These are phyloP conservation scores for Thermomucor indicae-seudaticae DNA, from an alignment of 371 early-diverging fungal genomes.

Conservation along the genomic window DNA sequence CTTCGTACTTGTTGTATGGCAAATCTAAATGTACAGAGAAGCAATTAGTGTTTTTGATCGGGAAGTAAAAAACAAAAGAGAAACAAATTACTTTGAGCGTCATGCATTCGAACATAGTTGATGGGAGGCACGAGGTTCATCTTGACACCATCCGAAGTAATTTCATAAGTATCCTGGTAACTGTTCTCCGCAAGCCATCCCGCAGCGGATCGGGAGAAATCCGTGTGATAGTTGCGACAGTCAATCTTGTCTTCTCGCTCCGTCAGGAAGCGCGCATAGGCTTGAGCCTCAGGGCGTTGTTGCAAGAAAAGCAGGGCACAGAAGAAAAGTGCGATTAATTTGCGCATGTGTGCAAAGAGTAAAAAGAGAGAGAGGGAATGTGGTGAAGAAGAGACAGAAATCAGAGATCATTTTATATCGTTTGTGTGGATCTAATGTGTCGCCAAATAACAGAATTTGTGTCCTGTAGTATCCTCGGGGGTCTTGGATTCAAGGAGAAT, in stretches of 20 bases:
- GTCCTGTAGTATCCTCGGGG: too few relatives aligned
- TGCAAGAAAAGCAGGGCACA: too few relatives aligned
- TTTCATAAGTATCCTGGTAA: slow-evolving; percentile 14
- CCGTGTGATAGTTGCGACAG: slow-evolving; percentile 23
- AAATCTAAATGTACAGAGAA: slow-evolving; percentile 9
- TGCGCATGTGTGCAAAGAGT: too few relatives aligned
- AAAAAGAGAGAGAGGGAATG: too few relatives aligned
- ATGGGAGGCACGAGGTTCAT: slow-evolving; percentile 30
- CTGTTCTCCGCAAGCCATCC: slow-evolving; percentile 32
- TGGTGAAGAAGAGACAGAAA: too few relatives aligned
- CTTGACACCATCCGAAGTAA: slow-evolving; percentile 22
- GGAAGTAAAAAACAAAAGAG: neutral
- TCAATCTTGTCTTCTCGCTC: slow-evolving; percentile 7
- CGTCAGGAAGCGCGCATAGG: too few relatives aligned
- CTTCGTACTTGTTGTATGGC: slow-evolving; percentile 25
- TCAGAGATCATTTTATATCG: too few relatives aligned
- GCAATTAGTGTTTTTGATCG: neutral
- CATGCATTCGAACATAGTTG: slow-evolving; percentile 10
- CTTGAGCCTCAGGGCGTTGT: neutral
- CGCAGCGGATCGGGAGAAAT: slow-evolving; percentile 21
- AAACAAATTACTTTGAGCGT: neutral
- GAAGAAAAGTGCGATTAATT: too few relatives aligned
- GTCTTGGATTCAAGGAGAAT: too few relatives aligned
- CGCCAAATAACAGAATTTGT: too few relatives aligned
- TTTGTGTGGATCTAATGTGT: too few relatives aligned